phyloP scores from a whole-genome alignment of 1,139 yeast species.

The Wickerhamomyces sp. region DNA sequence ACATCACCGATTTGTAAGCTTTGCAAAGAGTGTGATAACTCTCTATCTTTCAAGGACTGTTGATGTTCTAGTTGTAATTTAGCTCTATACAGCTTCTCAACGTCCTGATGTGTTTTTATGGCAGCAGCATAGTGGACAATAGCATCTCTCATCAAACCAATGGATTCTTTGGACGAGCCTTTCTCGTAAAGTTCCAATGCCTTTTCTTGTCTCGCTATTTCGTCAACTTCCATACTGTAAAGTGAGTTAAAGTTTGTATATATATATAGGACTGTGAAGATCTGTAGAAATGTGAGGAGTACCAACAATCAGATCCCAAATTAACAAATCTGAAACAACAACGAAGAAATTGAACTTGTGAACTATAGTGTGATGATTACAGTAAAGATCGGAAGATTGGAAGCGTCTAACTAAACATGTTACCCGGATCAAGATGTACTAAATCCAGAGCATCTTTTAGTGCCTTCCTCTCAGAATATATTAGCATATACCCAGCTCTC shows the following conservation, averaged over 20 bases:
- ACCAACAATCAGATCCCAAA: too few species aligned
- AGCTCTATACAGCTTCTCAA: conserved; percentile 64
- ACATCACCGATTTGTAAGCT: conserved; percentile 25
- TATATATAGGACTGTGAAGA: too few species aligned
- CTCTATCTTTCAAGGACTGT: conserved; percentile 26
- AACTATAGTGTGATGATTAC: too few species aligned
- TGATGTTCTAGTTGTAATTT: conserved; percentile 32
- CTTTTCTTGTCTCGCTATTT: conserved; percentile 14
- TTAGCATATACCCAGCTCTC: too few species aligned
- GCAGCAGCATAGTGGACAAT: conserved; percentile 70
- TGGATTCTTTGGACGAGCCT: conserved; percentile 68
- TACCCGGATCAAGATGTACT: too few species aligned
- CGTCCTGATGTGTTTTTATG: conserved; percentile 56
- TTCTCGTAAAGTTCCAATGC: conserved; percentile 65
- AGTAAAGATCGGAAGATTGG: too few species aligned
- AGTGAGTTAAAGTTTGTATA: neutral
- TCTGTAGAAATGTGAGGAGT: too few species aligned
- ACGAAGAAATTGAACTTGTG: too few species aligned
- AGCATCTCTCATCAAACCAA: conserved; percentile 79
- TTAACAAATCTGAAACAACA: too few species aligned
- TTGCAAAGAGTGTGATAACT: conserved; percentile 1
- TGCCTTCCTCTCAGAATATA: too few species aligned
- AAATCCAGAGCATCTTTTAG: too few species aligned
- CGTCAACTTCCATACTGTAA: conserved; percentile 6
- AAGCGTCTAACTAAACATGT: too few species aligned